Base-by-base conservation (phyloP, 805 yeast genomes). In the Monosporozyma servazzii region DNA sequence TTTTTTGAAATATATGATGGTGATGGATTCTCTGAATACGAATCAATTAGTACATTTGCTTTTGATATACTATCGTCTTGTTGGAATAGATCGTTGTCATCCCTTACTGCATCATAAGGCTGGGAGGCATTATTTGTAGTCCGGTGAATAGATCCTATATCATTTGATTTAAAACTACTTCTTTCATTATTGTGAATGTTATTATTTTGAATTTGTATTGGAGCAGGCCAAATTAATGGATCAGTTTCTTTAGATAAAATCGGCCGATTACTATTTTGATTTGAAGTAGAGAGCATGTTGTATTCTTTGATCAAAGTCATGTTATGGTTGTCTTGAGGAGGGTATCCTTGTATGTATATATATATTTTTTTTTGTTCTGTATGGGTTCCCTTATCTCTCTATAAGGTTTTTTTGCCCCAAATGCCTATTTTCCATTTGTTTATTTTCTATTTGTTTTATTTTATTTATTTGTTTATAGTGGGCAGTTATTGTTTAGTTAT, bases 181-280 rank as follows among this genome's bases (percentile, higher is more conserved):
- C 6, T 47, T 20, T 17, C 25, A 9, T 25, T 39, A 47, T 37
- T 33, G 15, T 15, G 15, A 47, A 33, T 3, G 31, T 29, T 18
- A 29, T 31, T 46, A 46, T 37, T 25, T 33, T 41, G 48, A n/a
- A 46, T 46, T 23, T 23, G 42, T 11, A 46, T 46, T 33, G 48
- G 48, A 20, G 39, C 29, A 21, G 48, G 25, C 11, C 48, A 41
- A 44, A 29, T 30, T 21, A 44, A 17, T 18, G 11, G 15, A 37
- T 37, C 18, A 17, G 5, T 37, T 37, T 37, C 41, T 17, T 18
- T 37, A 37, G 41, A 37, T 6, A 18, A 37, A 20, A 20, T 18
- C 18, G 21, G 2, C 8, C 23, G 41, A 37, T 18, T 17, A 15
- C 15, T 17, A 33, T 33, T 33, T 33, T 33, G 37, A 33, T 4